Conservation (phyloP, 179 eudicot genomes). For the Silene vulgaris region DNA sequence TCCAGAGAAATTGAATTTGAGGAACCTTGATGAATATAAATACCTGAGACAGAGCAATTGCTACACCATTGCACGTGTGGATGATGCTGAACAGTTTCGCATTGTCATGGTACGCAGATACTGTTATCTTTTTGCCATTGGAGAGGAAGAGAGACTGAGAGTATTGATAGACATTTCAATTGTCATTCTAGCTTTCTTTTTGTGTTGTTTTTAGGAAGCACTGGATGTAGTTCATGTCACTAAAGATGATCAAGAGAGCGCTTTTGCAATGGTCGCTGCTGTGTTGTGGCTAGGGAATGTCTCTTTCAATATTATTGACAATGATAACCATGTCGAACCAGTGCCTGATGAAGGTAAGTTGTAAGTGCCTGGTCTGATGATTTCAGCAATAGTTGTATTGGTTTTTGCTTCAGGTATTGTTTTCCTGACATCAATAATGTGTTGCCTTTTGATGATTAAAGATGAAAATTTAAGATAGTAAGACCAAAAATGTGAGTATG, state of each 20-base stretch:
- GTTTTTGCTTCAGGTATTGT: not conserved
- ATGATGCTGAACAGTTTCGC: conserved; percentile 86
- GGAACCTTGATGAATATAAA: conserved; percentile 58
- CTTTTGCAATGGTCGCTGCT: conserved; percentile 88
- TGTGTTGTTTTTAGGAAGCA: conserved; percentile 59
- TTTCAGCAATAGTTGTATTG: not conserved
- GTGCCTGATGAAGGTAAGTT: conserved; percentile 79
- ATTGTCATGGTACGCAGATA: conserved; percentile 54
- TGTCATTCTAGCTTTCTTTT: conserved; percentile 3
- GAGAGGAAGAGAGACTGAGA: not conserved
- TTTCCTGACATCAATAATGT: not conserved
- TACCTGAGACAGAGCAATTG: conserved; percentile 82
- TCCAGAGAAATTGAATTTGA: conserved; percentile 77
- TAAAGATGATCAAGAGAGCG: conserved; percentile 80
- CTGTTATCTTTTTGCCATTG: conserved; percentile 11
- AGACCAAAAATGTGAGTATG: not conserved
- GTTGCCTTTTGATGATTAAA: not conserved
- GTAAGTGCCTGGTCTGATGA: conserved; percentile 32
- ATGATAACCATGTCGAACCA: conserved; percentile 84
- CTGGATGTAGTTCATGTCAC: conserved; percentile 74
- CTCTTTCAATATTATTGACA: conserved; percentile 63
- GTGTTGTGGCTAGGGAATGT: conserved; percentile 92
- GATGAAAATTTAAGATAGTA: not conserved
- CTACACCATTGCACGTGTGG: conserved; percentile 71
- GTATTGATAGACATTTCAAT: conserved; percentile 9